These are phyloP conservation scores for Thelonectria blattea DNA, from an alignment of 2,329 filamentous ascomycete species.

Conservation along the genomic window DNA sequence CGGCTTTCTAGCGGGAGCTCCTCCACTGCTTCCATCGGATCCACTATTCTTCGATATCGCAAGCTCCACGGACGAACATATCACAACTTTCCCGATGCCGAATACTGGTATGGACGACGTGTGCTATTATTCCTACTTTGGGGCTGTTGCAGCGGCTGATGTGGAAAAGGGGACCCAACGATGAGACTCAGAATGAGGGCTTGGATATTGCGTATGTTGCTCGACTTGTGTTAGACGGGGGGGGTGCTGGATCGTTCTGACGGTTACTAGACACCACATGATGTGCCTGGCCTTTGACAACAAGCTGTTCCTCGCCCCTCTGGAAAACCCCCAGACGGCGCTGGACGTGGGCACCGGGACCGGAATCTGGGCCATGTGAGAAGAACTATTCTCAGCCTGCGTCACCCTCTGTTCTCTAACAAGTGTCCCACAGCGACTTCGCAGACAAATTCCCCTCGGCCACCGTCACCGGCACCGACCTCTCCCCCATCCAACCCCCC, in stretches of 20 bases:
- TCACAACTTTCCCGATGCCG: constrained; percentile 9
- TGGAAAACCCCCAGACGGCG: constrained; percentile 16
- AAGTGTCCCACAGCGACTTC: constrained; percentile 50
- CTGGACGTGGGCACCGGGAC: constrained; percentile 59
- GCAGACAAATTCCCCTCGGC: constrained; percentile 50
- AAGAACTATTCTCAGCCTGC: background rate
- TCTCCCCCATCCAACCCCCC: constrained; percentile 48
- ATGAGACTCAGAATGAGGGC: constrained; percentile 30
- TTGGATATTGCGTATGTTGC: constrained; percentile 24
- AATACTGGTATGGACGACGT: background rate
- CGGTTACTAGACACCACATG: constrained; percentile 22
- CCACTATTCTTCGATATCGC: constrained; percentile 15
- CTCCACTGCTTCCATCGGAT: background rate
- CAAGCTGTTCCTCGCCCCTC: constrained; percentile 18
- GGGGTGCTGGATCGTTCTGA: background rate
- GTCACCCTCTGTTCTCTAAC: background rate
- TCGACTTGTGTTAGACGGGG: constrained; percentile 5
- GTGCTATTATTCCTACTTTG: background rate
- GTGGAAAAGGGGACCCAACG: constrained; percentile 24
- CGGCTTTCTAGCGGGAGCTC: background rate
- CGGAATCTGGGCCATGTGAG: constrained; percentile 10
- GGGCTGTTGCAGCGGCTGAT: background rate
- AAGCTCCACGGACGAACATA: constrained; percentile 21
- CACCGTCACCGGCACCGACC: constrained; percentile 56
- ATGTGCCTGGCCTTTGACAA: constrained; percentile 23